Base-by-base conservation (phyloP, 257 asterid species). In the Rhazya stricta region DNA sequence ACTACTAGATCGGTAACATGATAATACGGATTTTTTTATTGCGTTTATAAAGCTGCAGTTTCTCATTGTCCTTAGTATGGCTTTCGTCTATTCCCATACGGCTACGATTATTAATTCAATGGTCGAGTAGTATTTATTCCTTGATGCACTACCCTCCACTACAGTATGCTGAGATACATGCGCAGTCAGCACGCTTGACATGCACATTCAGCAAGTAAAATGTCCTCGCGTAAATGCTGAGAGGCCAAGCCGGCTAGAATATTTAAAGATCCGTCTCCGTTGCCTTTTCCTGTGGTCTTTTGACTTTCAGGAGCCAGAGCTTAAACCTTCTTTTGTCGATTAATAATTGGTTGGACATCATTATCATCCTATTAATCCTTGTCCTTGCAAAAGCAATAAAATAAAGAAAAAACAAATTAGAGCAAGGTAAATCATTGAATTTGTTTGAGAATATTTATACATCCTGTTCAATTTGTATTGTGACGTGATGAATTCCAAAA, bases 391-490 rank as follows among this genome's bases (percentile, higher is more conserved):
- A 36, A 75, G 54, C 42, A 43, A 74, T 0, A n/a, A n/a, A 71
- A 53, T 8, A 9, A 18, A 60, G 36, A 53, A 34, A 23, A 32
- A 37, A 36, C 16, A 27, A 45, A 53, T n/a, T 48, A 46, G 32
- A 54, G 9, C 27, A 63, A 37, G 37, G 61, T 29, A 39, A 25
- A 41, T 25, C 23, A 5, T 7, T 32, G 65, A 50, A 56, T 50
- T 50, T 71, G 7, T 32, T 32, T 18, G 0, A 34, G 69, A 13
- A 57, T 54, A 43, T 37, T 12, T 72, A 77, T 71, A 50, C 79
- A 23, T 70, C 78, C 25, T 83, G 91, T 80, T 92, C 96, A 53
- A 92, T 84, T 81, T 92, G 94, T 78, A 89, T 39, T 1, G 96
- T 92, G 76, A 87, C 89, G 79, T 92, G 97, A 84, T 77, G 82